Evolutionary conservation across 2,329 filamentous ascomycete genomes (phyloP).

Genomic region (Aurifilum marmelostoma): DNA sequence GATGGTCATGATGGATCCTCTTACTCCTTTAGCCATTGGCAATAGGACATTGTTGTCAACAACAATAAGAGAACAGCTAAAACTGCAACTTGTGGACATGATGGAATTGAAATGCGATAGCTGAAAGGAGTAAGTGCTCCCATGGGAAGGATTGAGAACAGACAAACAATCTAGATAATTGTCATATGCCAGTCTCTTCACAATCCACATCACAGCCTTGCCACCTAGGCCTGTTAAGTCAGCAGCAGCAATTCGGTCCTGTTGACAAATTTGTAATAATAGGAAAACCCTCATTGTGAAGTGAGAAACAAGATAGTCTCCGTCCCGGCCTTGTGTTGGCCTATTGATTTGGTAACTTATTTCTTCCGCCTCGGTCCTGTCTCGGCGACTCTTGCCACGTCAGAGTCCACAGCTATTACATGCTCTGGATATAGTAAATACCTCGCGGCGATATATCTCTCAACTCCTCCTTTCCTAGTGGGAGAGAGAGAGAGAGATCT

Average conservation of each 20-base stretch:
- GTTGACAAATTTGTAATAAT: not conserved
- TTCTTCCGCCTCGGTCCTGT: not conserved
- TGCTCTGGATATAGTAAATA: not conserved
- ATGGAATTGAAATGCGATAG: too few relatives aligned
- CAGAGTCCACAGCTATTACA: not conserved
- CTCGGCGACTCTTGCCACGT: slow-evolving; percentile 3
- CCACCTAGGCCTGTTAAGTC: too few relatives aligned
- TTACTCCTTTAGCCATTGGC: not conserved
- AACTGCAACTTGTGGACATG: too few relatives aligned
- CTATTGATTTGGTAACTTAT: not conserved
- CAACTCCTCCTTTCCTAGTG: not conserved
- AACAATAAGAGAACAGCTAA: not conserved
- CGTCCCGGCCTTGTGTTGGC: not conserved
- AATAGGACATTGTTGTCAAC: too few relatives aligned
- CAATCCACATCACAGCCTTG: too few relatives aligned
- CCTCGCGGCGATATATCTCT: not conserved
- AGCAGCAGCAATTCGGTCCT: too few relatives aligned
- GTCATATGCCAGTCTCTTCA: too few relatives aligned
- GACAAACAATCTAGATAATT: too few relatives aligned
- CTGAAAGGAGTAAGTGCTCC: too few relatives aligned
- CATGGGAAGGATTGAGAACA: too few relatives aligned
- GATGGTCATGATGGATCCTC: too few relatives aligned
- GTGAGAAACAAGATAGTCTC: not conserved
- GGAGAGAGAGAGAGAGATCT: not conserved
- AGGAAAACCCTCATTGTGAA: not conserved